These are phyloP conservation scores for Euphorbia tirucalli DNA, from an alignment of 345 rosid genomes.

Conservation along the genomic window DNA sequence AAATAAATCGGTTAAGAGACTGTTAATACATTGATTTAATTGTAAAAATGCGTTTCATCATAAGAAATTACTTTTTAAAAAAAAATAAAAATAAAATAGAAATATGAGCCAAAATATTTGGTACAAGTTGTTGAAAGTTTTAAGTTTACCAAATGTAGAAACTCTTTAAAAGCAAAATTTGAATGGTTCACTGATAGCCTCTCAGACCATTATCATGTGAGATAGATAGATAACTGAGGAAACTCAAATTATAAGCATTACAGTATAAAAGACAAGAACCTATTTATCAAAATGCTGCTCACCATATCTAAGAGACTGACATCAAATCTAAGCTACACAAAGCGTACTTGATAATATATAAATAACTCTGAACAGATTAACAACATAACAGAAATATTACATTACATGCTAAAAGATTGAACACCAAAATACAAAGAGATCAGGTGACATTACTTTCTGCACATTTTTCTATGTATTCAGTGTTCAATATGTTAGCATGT, in stretches of 20 bases:
- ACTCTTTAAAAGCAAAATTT: too few species aligned
- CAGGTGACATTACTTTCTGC: too few species aligned
- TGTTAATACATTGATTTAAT: too few species aligned
- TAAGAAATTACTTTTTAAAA: too few species aligned
- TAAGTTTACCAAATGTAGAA: too few species aligned
- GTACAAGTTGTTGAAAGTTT: too few species aligned
- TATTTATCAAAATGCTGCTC: neutral
- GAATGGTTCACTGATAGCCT: neutral
- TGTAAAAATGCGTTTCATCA: too few species aligned
- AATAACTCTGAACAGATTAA: neutral
- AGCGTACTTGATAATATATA: neutral
- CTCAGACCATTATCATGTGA: neutral
- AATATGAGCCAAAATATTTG: too few species aligned
- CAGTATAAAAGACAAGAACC: constrained; percentile 1
- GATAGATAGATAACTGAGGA: neutral
- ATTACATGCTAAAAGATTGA: neutral
- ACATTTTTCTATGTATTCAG: neutral
- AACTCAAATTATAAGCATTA: constrained; percentile 1
- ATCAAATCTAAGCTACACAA: constrained; percentile 5
- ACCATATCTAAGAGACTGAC: constrained; percentile 13
- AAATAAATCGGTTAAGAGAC: too few species aligned
- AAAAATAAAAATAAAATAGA: too few species aligned
- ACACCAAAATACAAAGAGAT: neutral
- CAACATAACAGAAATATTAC: neutral
- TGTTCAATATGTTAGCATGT: neutral